Conservation (phyloP, 1,284 basidiomycete species). For the Rhodofomes roseus region DNA sequence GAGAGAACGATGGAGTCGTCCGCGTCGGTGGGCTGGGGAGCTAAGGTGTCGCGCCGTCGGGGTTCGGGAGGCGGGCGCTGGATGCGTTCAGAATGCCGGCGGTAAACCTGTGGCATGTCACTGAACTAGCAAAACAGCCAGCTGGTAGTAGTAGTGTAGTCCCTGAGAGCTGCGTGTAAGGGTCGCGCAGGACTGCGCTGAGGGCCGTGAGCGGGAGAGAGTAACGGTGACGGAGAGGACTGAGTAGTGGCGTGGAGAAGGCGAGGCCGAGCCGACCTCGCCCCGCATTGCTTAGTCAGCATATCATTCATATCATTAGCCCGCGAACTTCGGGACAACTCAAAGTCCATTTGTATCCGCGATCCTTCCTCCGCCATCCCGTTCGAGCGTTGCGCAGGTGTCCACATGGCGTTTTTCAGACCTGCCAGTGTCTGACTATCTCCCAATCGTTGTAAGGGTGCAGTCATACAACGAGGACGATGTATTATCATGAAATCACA, state of each 20-base stretch:
- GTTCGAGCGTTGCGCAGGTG: too few species aligned
- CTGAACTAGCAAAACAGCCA: background rate
- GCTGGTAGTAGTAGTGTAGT: background rate
- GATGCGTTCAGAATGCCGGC: slow-evolving; percentile 19
- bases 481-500: too few species aligned
- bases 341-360: background rate
- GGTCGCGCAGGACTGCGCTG: background rate
- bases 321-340: background rate
- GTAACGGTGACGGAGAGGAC: background rate
- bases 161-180: background rate
- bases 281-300: slow-evolving; percentile 5
- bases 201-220: background rate
- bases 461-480: too few species aligned
- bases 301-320: background rate
- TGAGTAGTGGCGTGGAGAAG: slow-evolving; percentile 8
- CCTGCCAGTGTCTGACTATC: too few species aligned
- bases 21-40: slow-evolving; percentile 36
- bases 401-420: too few species aligned
- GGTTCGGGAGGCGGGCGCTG: slow-evolving; percentile 18
- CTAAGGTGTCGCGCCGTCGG: slow-evolving; percentile 18
- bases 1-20: slow-evolving; percentile 69
- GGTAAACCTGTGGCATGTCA: slow-evolving; percentile 26
- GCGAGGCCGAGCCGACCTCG: slow-evolving; percentile 4
- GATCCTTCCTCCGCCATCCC: background rate
- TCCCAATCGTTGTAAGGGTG: too few species aligned